Evolutionary conservation across 768 basidiomycete species (phyloP), one percentile per base, ranked within the genome.

Genomic region (Calvatia gigantea): DNA sequence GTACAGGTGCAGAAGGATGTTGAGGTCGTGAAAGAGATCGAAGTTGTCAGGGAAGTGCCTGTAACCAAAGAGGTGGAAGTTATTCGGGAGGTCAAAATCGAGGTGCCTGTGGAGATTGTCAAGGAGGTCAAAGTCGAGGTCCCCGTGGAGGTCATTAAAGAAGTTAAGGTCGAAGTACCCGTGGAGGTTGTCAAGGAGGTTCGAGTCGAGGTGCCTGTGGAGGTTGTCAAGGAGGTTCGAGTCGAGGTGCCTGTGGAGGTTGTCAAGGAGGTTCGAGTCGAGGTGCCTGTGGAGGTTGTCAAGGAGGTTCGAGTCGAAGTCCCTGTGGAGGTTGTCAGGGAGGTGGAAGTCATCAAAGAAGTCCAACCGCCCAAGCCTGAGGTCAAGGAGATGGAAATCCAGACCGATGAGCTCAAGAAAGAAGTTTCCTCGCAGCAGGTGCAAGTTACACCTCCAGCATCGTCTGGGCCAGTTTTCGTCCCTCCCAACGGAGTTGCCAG

Each of bases 321-420:
- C 17, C 33, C 37, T 19, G 57, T 60, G 1, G 60, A 67, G 43
- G 65, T 69, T 5, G n/a, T 49, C 1, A 43, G 14, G 17, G 58
- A 56, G 41, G 53, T 58, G 1, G 59, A 66, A 39, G 66, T 68
- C 4, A 35, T 32, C 2, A 31, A 31, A 12, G 63, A 69, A 45
- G 64, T 63, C 38, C 56, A 53, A 38, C 61, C 69, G 17, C 82
- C 81, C 9, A 88, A 84, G 65, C 82, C 84, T 0, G 85, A 89
- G 61, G 70, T 82, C 29, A 84, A 75, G 65, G 91, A 94, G 61
- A 88, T 84, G 57, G 87, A 84, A 2, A 83, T 86, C 31, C 91
- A 94, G 72, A 93, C 91, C 1, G 91, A 94, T 58, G 78, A 79
- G 47, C 45, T 47, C 7, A 48, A 6, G 23, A 29, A 23, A 15